Base-by-base conservation (phyloP, 75 land plant genomes). In the Picea glauca region DNA sequence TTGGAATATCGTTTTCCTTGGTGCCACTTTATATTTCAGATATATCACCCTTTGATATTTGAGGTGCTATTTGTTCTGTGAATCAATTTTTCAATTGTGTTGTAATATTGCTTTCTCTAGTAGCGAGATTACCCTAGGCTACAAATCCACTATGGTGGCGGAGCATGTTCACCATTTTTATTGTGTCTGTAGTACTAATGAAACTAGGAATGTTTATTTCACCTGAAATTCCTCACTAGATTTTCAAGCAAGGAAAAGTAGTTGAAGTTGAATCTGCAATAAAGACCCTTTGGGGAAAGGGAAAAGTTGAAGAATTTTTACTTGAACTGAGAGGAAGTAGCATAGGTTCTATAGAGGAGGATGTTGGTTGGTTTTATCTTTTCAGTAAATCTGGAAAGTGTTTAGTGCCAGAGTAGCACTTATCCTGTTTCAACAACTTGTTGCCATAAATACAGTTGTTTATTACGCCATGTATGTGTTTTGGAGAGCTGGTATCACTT, bases 1-100 rank as follows among this genome's bases (percentile, higher is more conserved):
- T 97, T 77, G 99, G 99, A 38, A 89, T 97, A n/a, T 85, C 95
- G 65, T 94, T 98, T 77, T 94, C 93, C 33, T 82, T 94, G 72
- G 99, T 97, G n/a, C 26, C 26, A 26, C 26, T 26, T 26, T 26
- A 26, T 26, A 26, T 26, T 26, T 26, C 26, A 26, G 26, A 97
- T 98, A 91, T 97, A 46, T 92, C 99, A 56, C 99, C 99, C 59
- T 93, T 96, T 67, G 99, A 97, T 77, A 94, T 94, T 79, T 92
- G 98, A 60, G 99, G 99, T 4, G 85, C 99, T 21, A 90, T 97
- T 79, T 95, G 98, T 77, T 91, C 99, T n/a, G 86, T 93, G 23
- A 97, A 94, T 76, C 99, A 97, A 77, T 88, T 97, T 66, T 97
- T 91, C 72, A 94, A 94, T 50, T 94, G 98, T 67, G 72, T 97